phyloP scores from a whole-genome alignment of 2,329 filamentous ascomycete genomes.

The Ampelomyces quisqualis region DNA sequence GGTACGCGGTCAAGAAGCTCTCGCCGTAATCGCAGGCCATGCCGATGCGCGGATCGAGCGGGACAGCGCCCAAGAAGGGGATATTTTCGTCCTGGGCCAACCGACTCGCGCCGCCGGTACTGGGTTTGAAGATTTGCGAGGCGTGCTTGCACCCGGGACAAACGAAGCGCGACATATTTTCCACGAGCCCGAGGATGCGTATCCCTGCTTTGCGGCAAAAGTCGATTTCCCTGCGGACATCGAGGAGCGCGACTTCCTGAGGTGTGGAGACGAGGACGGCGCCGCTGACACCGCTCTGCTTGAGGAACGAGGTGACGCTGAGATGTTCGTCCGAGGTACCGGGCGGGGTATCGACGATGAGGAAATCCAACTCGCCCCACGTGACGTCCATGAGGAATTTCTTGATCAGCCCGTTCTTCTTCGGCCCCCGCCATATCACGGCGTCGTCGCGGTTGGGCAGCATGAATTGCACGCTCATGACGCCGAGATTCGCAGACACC shows the following conservation, averaged over 20 bases:
- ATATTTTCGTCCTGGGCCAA: conserved; percentile 85
- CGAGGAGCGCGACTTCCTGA: conserved; percentile 87
- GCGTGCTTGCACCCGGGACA: conserved; percentile 85
- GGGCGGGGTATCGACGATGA: conserved; percentile 92
- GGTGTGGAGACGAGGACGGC: conserved; percentile 93
- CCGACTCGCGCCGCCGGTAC: conserved; percentile 79
- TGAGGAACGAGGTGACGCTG: conserved; percentile 87
- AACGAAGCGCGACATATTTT: conserved; percentile 98
- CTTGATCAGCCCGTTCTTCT: conserved; percentile 98
- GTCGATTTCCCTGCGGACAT: conserved; percentile 96
- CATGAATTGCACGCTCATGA: conserved; percentile 99
- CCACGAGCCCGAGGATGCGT: conserved; percentile 80
- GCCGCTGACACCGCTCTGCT: conserved; percentile 88
- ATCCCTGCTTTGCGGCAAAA: conserved; percentile 96
- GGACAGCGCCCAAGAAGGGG: conserved; percentile 85
- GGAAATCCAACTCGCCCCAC: conserved; percentile 92
- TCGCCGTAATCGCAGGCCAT: conserved; percentile 98
- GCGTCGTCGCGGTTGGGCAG: conserved; percentile 90
- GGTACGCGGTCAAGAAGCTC: conserved; percentile 92
- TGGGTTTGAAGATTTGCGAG: conserved; percentile 83
- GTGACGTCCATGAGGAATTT: conserved; percentile 97
- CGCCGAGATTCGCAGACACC: conserved; percentile 88
- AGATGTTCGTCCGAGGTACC: conserved; percentile 95
- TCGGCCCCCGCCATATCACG: conserved; percentile 94
- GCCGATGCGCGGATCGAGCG: conserved; percentile 87